phyloP scores from a whole-genome alignment of 495 filamentous ascomycete species.

The Lophiotrema nucula region DNA sequence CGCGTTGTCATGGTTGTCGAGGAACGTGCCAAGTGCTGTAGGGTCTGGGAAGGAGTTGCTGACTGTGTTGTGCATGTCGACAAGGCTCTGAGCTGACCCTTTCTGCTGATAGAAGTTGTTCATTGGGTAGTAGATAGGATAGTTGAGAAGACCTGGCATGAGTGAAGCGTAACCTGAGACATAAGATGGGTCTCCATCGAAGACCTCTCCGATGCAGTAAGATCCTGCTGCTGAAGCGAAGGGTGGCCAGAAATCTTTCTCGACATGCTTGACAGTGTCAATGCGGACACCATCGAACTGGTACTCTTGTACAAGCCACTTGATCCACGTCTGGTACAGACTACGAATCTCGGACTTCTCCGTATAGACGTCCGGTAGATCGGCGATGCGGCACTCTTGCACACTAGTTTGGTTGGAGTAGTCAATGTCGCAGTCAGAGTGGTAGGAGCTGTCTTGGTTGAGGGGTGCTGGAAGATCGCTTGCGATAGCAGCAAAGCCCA shows the following conservation, averaged over 20 bases:
- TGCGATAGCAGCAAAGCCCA: constrained; percentile 56
- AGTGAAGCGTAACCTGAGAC: constrained; percentile 64
- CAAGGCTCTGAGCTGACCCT: constrained; percentile 26
- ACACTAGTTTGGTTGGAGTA: constrained; percentile 52
- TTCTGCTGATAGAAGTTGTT: constrained; percentile 53
- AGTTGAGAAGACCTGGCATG: constrained; percentile 68
- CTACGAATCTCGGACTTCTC: constrained; percentile 54
- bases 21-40: constrained; percentile 67
- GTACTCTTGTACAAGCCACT: constrained; percentile 62
- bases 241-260: constrained; percentile 65
- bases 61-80: constrained; percentile 33
- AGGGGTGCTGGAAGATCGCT: constrained; percentile 66
- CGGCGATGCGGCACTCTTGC: constrained; percentile 63
- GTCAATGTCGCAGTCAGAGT: constrained; percentile 65
- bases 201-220: constrained; percentile 69
- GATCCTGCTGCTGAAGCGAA: constrained; percentile 69
- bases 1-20: constrained; percentile 73
- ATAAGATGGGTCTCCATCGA: constrained; percentile 59
- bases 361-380: constrained; percentile 70
- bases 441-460: constrained; percentile 61
- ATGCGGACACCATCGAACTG: constrained; percentile 71
- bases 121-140: constrained; percentile 61
- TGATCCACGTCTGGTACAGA: constrained; percentile 67
- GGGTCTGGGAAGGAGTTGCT: constrained; percentile 55
- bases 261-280: constrained; percentile 72